A percentile compares a stretch with the other conserved stretches of the same genome.
These are phyloP conservation scores for Fusarium verticillioides DNA, from an alignment of 2,329 filamentous ascomycete species.

Conservation along the genomic window DNA sequence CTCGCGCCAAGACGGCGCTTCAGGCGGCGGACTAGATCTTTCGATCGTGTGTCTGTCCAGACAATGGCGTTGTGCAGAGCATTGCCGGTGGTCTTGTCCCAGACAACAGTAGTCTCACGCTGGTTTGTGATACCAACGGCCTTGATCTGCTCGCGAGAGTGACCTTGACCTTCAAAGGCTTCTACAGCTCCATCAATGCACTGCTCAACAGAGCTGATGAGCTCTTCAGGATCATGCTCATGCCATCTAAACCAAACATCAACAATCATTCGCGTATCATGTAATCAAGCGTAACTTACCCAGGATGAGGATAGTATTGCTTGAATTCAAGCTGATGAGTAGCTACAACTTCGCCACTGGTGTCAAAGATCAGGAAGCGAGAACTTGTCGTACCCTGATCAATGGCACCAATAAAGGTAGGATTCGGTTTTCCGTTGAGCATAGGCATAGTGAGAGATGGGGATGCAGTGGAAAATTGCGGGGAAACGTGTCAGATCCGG, in stretches of 20 bases:
- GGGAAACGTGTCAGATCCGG: slow-evolving; percentile 16
- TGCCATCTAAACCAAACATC: slow-evolving; percentile 71
- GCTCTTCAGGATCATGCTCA: slow-evolving; percentile 82
- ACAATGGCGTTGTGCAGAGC: slow-evolving; percentile 84
- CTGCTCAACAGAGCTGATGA: slow-evolving; percentile 75
- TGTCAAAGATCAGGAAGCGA: slow-evolving; percentile 82
- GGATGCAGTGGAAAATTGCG: slow-evolving; percentile 17
- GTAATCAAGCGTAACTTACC: slow-evolving; percentile 59
- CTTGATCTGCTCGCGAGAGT: slow-evolving; percentile 74
- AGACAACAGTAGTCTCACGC: slow-evolving; percentile 83
- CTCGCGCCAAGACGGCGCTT: slow-evolving; percentile 74
- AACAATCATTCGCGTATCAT: not conserved
- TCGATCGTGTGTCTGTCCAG: slow-evolving; percentile 85
- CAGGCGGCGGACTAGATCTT: slow-evolving; percentile 76
- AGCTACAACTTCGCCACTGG: slow-evolving; percentile 74
- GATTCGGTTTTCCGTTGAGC: slow-evolving; percentile 40
- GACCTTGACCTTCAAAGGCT: slow-evolving; percentile 74
- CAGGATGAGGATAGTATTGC: slow-evolving; percentile 79
- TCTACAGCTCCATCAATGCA: slow-evolving; percentile 81
- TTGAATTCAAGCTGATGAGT: slow-evolving; percentile 81
- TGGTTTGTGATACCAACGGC: slow-evolving; percentile 86
- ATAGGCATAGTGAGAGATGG: slow-evolving; percentile 47
- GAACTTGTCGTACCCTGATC: slow-evolving; percentile 85
- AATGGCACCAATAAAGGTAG: slow-evolving; percentile 76
- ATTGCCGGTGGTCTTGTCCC: slow-evolving; percentile 81